Base-by-base conservation (phyloP, 495 filamentous ascomycete genomes). In the Penicillium odoratum region DNA sequence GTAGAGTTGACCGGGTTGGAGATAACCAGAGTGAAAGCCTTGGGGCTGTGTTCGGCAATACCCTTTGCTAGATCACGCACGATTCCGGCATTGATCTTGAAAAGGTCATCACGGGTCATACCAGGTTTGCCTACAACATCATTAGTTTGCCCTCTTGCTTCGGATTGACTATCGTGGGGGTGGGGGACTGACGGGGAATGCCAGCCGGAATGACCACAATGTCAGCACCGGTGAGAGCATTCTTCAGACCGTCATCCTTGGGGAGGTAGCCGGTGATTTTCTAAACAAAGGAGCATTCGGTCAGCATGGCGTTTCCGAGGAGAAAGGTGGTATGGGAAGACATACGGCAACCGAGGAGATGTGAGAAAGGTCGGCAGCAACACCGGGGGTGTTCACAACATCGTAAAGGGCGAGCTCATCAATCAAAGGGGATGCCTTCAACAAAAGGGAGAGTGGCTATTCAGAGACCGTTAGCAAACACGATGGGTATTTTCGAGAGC, bases 1-100 rank as follows among this genome's bases (percentile, higher is more conserved):
- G 95, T 98, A 25, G 90, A 95, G 88, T 98, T 98, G 75, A 98
- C 94, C 34, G 94, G 94, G 83, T 98, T 98, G 60, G 94, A 98
- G 76, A 98, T 98, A 80, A 98, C 85, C 48, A 98, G 85, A 70
- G 93, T 84, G 76, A 87, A 97, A 38, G 94, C 94, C 66, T 96
- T 93, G 64, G 94, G 94, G 70, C 84, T 84, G 65, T 85, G 82
- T 70, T 97, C 86, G 58, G 94, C 93, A 62, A 93, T 85, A 31
- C 90, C 86, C 72, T 92, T 86, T 67, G 90, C 85, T 51, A 97
- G 81, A 58, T 88, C 88, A 68, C 90, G 89, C 63, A 97, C 92
- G 68, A 97, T 97, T 57, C 92, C 90, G 50, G 93, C 93, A 68
- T 97, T 97, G 80, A 95, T 91, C 78, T 94, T 96, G 88, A 98